Conservation (phyloP, 495 filamentous ascomycete species). For the Penicillium roqueforti region DNA sequence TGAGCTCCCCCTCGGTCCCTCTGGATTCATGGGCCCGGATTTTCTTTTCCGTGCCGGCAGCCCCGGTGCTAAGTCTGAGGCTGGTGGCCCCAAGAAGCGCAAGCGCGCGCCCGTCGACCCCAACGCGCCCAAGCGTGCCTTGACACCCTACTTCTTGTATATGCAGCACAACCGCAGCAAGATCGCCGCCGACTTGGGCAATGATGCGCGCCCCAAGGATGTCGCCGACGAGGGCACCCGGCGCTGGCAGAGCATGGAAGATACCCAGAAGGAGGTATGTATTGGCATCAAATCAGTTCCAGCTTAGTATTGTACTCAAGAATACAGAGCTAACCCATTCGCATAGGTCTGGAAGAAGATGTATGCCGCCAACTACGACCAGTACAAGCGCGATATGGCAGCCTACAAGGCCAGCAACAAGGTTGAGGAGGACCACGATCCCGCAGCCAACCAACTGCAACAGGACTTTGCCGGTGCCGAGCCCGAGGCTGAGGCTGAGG, state of each 20-base stretch:
- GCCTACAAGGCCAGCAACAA: conserved; percentile 57
- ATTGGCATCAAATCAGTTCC: conserved; percentile 18
- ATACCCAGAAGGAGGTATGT: conserved; percentile 71
- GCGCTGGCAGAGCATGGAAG: conserved; percentile 73
- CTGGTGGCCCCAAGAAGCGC: conserved; percentile 73
- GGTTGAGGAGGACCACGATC: conserved; percentile 49
- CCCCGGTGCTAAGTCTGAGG: conserved; percentile 42
- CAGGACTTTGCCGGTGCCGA: conserved; percentile 53
- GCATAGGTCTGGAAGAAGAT: conserved; percentile 65
- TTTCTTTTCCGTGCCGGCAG: conserved; percentile 37
- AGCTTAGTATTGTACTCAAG: not conserved
- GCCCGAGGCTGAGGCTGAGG: conserved; percentile 31
- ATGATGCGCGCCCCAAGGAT: conserved; percentile 66
- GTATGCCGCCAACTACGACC: conserved; percentile 70
- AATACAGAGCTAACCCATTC: conserved; percentile 4
- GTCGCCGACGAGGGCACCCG: conserved; percentile 76
- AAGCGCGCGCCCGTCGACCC: conserved; percentile 81
- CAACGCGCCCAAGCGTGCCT: conserved; percentile 86
- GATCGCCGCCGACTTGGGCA: conserved; percentile 72
- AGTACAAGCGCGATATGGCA: conserved; percentile 66
- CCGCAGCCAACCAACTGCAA: conserved; percentile 50
- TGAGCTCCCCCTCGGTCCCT: conserved; percentile 47
- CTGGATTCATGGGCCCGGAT: conserved; percentile 45
- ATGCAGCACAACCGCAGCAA: conserved; percentile 75
- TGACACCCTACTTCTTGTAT: conserved; percentile 93